A percentile compares a stretch with the other conserved stretches of the same genome.
Conservation (phyloP, 176 grass and related monocot genomes). For the Aegilops longissima region DNA sequence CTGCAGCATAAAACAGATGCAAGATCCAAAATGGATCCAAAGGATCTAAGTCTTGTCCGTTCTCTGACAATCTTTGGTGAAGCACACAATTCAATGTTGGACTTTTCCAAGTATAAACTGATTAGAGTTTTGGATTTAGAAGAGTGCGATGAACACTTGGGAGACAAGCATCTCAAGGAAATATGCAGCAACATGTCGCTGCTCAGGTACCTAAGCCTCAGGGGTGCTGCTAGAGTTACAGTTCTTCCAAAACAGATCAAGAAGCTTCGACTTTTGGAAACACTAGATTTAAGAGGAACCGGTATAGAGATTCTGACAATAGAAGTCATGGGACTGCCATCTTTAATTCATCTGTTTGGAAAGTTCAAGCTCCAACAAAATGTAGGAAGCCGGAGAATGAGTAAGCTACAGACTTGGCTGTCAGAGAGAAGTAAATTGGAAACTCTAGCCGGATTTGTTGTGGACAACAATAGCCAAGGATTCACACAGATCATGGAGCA, state of each 20-base stretch:
- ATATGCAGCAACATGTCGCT: not conserved
- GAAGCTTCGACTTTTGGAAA: slow-evolving; percentile 23
- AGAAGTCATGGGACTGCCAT: slow-evolving; percentile 8
- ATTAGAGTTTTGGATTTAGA: slow-evolving; percentile 11
- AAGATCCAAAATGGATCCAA: not conserved
- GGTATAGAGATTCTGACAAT: not conserved
- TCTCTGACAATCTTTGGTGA: not conserved
- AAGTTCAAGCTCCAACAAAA: no score
- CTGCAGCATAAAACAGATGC: not conserved
- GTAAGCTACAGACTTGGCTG: not conserved
- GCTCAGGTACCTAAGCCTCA: slow-evolving; percentile 21
- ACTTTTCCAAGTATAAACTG: not conserved
- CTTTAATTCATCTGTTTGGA: not conserved
- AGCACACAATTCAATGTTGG: not conserved
- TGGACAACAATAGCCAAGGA: not conserved
- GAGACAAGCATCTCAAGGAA: not conserved
- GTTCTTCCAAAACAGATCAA: not conserved
- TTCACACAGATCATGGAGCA: not conserved
- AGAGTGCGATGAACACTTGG: not conserved
- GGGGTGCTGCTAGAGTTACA: not conserved
- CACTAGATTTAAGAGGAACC: slow-evolving; percentile 2
- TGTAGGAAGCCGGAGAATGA: no score
- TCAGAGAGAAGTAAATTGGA: slow-evolving; percentile 6
- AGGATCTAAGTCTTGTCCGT: not conserved
- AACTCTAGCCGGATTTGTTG: not conserved